Evolutionary conservation across 2,329 filamentous ascomycete species (phyloP).

Genomic region (Dothidotthia symphoricarpi): DNA sequence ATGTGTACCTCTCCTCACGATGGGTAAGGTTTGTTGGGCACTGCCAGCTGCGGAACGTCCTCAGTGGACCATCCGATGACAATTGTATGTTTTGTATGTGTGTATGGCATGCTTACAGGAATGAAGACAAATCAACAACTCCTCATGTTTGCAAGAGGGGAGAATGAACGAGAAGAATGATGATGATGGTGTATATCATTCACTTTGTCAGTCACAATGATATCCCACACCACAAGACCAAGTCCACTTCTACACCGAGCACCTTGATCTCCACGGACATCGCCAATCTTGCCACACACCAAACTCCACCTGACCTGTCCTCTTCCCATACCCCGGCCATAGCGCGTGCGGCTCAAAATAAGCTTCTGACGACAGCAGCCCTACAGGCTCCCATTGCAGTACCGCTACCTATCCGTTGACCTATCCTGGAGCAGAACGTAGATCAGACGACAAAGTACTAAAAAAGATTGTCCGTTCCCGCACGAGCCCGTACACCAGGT

Average conservation of each 20-base stretch:
- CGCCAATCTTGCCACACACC: background rate
- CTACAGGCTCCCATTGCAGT: slow-evolving; percentile 22
- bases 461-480: slow-evolving; percentile 25
- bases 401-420: slow-evolving; percentile 13
- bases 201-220: background rate
- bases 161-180: slow-evolving; percentile 12
- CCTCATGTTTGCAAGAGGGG: slow-evolving; percentile 2
- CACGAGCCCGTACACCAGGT: slow-evolving; percentile 14
- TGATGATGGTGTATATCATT: slow-evolving; percentile 12
- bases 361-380: slow-evolving; percentile 41
- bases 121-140: slow-evolving; percentile 17
- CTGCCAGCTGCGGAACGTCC: slow-evolving; percentile 12
- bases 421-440: slow-evolving; percentile 13
- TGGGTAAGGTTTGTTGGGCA: slow-evolving; percentile 8
- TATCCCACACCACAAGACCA: background rate
- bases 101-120: slow-evolving; percentile 35
- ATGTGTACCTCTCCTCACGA: slow-evolving; percentile 7
- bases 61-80: slow-evolving; percentile 12
- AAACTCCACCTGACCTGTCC: slow-evolving; percentile 5
- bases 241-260: background rate
- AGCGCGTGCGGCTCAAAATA: slow-evolving; percentile 37
- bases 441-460: slow-evolving; percentile 29
- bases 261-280: background rate
- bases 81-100: slow-evolving; percentile 10
- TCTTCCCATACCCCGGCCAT: slow-evolving; percentile 12